Evolutionary conservation across 2,329 filamentous ascomycete genomes (phyloP).

Genomic region (Cladobotryum protrusum): DNA sequence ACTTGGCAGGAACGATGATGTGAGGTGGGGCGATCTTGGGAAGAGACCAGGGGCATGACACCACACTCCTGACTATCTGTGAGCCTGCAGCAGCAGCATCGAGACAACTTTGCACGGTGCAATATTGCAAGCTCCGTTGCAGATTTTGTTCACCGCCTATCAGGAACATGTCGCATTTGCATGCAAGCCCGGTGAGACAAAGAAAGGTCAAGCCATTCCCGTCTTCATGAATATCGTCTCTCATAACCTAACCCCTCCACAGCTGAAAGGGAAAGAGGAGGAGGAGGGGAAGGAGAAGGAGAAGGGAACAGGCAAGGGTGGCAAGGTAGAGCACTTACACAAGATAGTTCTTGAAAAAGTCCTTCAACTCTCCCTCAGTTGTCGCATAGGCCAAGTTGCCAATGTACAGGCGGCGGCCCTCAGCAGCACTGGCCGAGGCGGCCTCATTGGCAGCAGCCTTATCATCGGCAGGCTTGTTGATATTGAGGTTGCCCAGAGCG

Average conservation of each 20-base stretch:
- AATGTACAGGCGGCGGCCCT: constrained; percentile 99
- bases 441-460: constrained; percentile 72
- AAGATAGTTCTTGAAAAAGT: constrained; percentile 99
- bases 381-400: constrained; percentile 99
- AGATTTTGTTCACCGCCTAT: constrained; percentile 11
- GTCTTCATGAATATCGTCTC: background rate
- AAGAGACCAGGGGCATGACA: background rate
- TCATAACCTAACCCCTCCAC: background rate
- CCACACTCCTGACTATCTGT: background rate
- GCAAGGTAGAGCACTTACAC: constrained; percentile 63
- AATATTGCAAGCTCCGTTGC: constrained; percentile 1
- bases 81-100: background rate
- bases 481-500: constrained; percentile 66
- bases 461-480: constrained; percentile 47
- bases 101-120: constrained; percentile 5
- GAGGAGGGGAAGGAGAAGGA: background rate
- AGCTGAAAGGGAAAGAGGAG: background rate
- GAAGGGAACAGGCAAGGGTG: background rate
- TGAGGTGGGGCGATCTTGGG: background rate
- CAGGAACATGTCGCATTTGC: background rate
- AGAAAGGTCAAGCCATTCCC: background rate
- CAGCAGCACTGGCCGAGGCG: constrained; percentile 92
- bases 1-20: background rate
- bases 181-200: background rate
- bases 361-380: constrained; percentile 99